A percentile compares a stretch with the other conserved stretches of the same genome.
These are phyloP conservation scores for Calonectria honghensis DNA, from an alignment of 2,329 filamentous ascomycete genomes.

Conservation along the genomic window DNA sequence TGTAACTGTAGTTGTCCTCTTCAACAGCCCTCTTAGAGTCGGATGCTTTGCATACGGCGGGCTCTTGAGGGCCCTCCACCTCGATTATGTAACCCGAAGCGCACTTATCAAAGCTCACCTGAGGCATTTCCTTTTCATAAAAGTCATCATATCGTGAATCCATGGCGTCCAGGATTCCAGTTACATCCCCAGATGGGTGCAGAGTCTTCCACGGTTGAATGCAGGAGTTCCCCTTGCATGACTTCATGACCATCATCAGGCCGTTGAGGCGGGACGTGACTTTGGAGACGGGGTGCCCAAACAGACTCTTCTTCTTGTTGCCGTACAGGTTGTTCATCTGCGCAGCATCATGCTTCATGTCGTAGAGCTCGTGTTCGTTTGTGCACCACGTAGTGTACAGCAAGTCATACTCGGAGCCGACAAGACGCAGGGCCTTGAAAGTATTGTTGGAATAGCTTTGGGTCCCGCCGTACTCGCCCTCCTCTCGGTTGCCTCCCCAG, in stretches of 20 bases:
- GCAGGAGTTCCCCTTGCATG: not conserved
- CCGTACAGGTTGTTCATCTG: constrained; percentile 7
- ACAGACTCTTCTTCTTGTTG: not conserved
- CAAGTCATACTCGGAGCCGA: constrained; percentile 68
- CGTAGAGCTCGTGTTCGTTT: constrained; percentile 68
- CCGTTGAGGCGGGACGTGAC: constrained; percentile 37
- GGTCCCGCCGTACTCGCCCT: constrained; percentile 14
- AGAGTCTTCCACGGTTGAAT: constrained; percentile 15
- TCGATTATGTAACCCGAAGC: not conserved
- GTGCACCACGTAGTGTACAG: constrained; percentile 76
- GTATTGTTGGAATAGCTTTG: constrained; percentile 64
- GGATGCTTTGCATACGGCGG: not conserved
- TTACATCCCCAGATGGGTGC: not conserved
- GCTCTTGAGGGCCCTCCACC: not conserved
- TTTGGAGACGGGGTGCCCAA: constrained; percentile 57
- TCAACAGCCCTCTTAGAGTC: not conserved
- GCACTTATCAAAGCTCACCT: constrained; percentile 11
- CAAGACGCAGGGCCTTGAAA: constrained; percentile 72
- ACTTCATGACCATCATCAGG: constrained; percentile 25
- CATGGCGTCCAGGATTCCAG: not conserved
- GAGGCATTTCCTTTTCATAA: constrained; percentile 15
- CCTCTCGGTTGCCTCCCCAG: constrained; percentile 15
- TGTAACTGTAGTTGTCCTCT: not conserved
- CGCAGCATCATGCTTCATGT: constrained; percentile 59
- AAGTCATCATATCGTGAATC: not conserved